These are phyloP conservation scores for Geranium rotundifolium DNA, from an alignment of 345 rosid genomes.

Conservation along the genomic window DNA sequence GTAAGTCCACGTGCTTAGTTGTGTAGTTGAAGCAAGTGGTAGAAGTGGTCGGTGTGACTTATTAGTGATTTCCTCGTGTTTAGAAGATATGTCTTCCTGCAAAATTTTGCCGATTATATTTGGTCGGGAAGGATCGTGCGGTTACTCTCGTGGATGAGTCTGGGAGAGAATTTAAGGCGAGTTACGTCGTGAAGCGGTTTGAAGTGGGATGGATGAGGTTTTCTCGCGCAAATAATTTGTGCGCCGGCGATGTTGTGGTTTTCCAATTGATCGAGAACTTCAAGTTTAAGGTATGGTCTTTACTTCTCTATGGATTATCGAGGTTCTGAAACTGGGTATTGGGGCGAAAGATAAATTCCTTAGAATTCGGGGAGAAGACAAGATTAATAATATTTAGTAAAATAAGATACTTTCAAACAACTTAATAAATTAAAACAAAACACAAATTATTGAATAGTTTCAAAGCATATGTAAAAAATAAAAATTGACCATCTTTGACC, in stretches of 20 bases:
- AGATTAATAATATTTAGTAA: too few species aligned
- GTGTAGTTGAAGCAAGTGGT: not conserved
- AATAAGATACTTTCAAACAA: too few species aligned
- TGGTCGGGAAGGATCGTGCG: constrained; percentile 14
- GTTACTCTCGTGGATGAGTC: constrained; percentile 16
- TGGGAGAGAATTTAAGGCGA: constrained; percentile 4
- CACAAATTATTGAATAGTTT: too few species aligned
- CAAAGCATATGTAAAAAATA: too few species aligned
- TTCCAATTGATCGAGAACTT: constrained; percentile 17
- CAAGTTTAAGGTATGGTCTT: constrained; percentile 16
- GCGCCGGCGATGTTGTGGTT: constrained; percentile 13
- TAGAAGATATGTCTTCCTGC: constrained; percentile 10
- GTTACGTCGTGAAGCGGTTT: constrained; percentile 4
- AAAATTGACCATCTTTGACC: too few species aligned
- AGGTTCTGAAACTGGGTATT: too few species aligned
- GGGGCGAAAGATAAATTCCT: too few species aligned
- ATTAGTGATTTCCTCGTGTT: not conserved
- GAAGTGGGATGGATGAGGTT: constrained; percentile 21
- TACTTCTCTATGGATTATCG: not conserved
- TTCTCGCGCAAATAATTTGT: constrained; percentile 9
- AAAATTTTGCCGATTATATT: constrained; percentile 7
- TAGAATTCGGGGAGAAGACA: too few species aligned
- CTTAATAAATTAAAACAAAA: too few species aligned
- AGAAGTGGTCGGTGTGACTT: not conserved
- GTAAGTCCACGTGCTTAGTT: constrained; percentile 3